phyloP scores from a whole-genome alignment of 345 rosid species.

The Capsella bursapastoris region DNA sequence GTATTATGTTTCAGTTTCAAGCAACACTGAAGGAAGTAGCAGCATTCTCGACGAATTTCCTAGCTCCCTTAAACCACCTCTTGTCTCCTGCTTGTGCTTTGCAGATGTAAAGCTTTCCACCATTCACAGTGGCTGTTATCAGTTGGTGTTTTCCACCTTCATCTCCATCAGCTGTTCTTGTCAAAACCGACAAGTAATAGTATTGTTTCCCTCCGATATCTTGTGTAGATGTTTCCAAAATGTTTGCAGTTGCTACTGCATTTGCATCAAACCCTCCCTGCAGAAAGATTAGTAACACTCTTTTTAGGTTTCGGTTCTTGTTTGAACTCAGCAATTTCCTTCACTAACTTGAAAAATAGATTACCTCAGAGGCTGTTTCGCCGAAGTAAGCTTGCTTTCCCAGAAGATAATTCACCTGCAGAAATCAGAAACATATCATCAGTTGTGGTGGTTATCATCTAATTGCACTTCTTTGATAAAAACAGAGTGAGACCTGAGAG shows the following conservation, averaged over 20 bases:
- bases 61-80: slow-evolving; percentile 98
- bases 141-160: slow-evolving; percentile 95
- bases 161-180: slow-evolving; percentile 98
- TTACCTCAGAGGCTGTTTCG: slow-evolving; percentile 78
- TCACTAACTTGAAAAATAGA: background rate
- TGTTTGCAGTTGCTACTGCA: slow-evolving; percentile 82
- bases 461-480: background rate
- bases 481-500: slow-evolving; percentile 50
- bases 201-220: slow-evolving; percentile 56
- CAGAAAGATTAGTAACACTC: background rate
- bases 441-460: slow-evolving; percentile 11
- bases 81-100: slow-evolving; percentile 98
- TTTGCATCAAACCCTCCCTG: slow-evolving; percentile 85
- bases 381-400: slow-evolving; percentile 87
- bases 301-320: background rate
- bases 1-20: slow-evolving; percentile 38
- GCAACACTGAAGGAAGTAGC: slow-evolving; percentile 82
- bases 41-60: slow-evolving; percentile 71
- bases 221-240: slow-evolving; percentile 61
- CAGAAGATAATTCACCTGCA: slow-evolving; percentile 78
- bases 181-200: slow-evolving; percentile 70
- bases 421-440: slow-evolving; percentile 20
- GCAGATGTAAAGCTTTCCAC: slow-evolving; percentile 84
- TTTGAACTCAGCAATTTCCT: background rate
- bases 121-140: slow-evolving; percentile 70